Evolutionary conservation across 148 eudicot species (phyloP).

Genomic region (Cornus controversa): DNA sequence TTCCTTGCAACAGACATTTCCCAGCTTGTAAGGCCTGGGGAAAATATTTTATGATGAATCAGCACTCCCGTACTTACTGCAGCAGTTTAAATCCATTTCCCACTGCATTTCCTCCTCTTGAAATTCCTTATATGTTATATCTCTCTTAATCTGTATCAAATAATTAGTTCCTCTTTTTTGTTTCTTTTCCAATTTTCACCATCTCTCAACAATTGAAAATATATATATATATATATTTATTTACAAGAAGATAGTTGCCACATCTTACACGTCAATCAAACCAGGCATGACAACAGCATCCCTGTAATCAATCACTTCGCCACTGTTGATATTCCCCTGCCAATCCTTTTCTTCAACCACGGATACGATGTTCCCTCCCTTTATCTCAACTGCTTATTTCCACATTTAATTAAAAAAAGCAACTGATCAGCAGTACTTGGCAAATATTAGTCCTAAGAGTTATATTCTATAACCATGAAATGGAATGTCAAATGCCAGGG

Average conservation of each 20-base stretch:
- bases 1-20: too few relatives aligned
- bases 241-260: background rate
- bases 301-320: slow-evolving; percentile 68
- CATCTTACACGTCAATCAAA: slow-evolving; percentile 89
- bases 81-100: background rate
- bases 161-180: too few relatives aligned
- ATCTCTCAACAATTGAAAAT: background rate
- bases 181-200: background rate
- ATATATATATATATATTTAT: background rate
- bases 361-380: slow-evolving; percentile 67
- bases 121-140: too few relatives aligned
- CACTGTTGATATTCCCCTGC: slow-evolving; percentile 44
- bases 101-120: background rate
- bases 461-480: background rate
- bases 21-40: background rate
- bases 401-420: slow-evolving; percentile 27
- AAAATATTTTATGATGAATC: background rate
- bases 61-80: background rate
- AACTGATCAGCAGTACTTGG: background rate
- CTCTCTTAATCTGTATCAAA: background rate
- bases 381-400: slow-evolving; percentile 74
- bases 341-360: slow-evolving; percentile 63
- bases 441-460: background rate
- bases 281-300: slow-evolving; percentile 99
- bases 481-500: background rate